A percentile compares a stretch with the other conserved stretches of the same genome.
phyloP scores from a whole-genome alignment of 2,329 filamentous ascomycete genomes.

The Verticillium zaregamsianum region DNA sequence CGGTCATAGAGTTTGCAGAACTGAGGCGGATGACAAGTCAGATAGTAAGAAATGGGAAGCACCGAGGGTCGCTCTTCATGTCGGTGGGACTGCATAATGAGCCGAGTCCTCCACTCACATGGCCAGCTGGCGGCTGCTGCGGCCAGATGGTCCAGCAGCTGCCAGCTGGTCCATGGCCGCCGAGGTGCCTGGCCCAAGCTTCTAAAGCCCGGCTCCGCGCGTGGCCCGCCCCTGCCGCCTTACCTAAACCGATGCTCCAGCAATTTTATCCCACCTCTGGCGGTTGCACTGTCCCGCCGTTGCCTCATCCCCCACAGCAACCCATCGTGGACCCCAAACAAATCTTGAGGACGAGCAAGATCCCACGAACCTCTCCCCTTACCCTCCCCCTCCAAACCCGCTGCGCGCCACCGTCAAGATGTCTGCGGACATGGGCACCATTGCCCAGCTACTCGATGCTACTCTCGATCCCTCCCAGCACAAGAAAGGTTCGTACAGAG shows the following conservation, averaged over 20 bases:
- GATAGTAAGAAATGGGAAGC: neutral
- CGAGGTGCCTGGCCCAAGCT: neutral
- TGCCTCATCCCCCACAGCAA: constrained; percentile 1
- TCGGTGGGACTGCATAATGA: too few relatives aligned
- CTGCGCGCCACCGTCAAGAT: constrained; percentile 32
- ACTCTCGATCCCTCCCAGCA: constrained; percentile 85
- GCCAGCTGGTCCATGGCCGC: too few relatives aligned
- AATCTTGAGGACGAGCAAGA: constrained; percentile 2
- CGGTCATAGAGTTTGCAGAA: neutral
- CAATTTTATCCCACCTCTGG: neutral
- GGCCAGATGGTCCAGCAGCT: neutral
- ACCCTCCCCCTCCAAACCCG: neutral
- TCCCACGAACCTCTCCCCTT: constrained; percentile 1
- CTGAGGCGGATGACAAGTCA: neutral
- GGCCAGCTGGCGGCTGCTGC: neutral
- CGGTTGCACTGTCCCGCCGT: neutral
- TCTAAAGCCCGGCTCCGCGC: neutral
- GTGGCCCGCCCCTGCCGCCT: neutral
- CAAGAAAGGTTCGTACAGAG: constrained; percentile 67
- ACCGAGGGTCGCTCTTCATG: too few relatives aligned
- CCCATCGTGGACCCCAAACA: neutral
- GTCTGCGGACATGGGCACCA: constrained; percentile 51
- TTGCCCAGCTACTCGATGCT: constrained; percentile 83
- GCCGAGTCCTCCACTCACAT: too few relatives aligned
- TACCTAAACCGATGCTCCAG: neutral